Conservation (phyloP, 805 yeast genomes). For the Suhomyces kilbournensis region DNA sequence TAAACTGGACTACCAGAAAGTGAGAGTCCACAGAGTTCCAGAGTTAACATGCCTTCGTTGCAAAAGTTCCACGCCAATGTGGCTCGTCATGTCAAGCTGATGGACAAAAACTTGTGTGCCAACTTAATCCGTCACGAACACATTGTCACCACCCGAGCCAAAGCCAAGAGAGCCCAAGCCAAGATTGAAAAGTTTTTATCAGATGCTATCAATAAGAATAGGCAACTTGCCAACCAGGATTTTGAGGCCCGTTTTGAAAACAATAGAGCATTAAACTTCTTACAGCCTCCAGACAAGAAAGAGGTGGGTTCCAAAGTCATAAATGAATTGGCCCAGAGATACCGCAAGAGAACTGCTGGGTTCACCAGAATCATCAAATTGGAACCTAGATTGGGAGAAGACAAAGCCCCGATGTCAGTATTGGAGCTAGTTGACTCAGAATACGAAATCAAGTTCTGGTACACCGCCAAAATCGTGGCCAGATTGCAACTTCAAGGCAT, state of each 20-base stretch:
- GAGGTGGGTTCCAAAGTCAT: constrained; percentile 54
- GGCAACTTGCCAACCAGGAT: constrained; percentile 14
- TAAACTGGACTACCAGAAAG: neutral
- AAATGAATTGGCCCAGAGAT: constrained; percentile 62
- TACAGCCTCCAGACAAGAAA: constrained; percentile 25
- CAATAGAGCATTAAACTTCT: constrained; percentile 19
- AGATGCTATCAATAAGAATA: constrained; percentile 27
- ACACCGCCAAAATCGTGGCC: constrained; percentile 81
- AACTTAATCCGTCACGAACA: constrained; percentile 43
- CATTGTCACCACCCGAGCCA: constrained; percentile 41
- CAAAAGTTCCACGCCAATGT: constrained; percentile 42
- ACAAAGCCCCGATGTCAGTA: constrained; percentile 85
- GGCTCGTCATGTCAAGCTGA: constrained; percentile 42
- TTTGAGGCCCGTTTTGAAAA: constrained; percentile 8
- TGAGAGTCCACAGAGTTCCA: neutral
- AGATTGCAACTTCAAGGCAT: constrained; percentile 64
- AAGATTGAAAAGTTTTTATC: constrained; percentile 39
- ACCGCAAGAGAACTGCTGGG: constrained; percentile 65
- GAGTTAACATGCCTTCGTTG: constrained; percentile 34
- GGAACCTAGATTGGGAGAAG: constrained; percentile 81
- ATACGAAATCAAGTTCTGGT: constrained; percentile 69
- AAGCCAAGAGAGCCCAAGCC: constrained; percentile 44
- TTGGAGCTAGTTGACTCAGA: constrained; percentile 75
- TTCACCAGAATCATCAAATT: constrained; percentile 80
- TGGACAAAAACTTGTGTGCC: constrained; percentile 43